Percentiles rank a stretch among this genome's conserved stretches.
Conservation (phyloP, 75 land plant species). For the Cupressus sempervirens region DNA sequence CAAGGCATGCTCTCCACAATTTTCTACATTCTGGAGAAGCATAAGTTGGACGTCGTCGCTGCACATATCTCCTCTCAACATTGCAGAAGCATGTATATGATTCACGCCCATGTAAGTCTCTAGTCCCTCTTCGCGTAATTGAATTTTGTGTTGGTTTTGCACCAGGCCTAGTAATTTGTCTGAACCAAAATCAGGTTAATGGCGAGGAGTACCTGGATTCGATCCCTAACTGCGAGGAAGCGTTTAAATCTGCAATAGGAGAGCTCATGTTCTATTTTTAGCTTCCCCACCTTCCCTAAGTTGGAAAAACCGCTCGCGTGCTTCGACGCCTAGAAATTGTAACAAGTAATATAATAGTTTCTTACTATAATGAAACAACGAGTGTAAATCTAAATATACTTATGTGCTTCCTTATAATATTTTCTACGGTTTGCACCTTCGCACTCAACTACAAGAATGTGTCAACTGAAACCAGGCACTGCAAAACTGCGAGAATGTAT, state of each 20-base stretch:
- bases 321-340: too few relatives aligned
- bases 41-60: conserved; percentile 48
- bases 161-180: not conserved
- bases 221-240: not conserved
- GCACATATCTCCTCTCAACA: conserved; percentile 48
- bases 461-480: too few relatives aligned
- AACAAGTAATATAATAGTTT: too few relatives aligned
- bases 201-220: not conserved
- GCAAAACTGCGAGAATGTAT: not conserved
- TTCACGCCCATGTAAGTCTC: conserved; percentile 62
- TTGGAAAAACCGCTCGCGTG: not conserved
- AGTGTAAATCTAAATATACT: too few relatives aligned
- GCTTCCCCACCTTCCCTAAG: not conserved
- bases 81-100: conserved; percentile 40
- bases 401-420: too few relatives aligned
- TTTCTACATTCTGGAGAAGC: conserved; percentile 52
- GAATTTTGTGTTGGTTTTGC: not conserved
- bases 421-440: not conserved
- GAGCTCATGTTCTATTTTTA: conserved; percentile 5
- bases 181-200: not conserved
- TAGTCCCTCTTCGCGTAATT: not conserved
- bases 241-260: conserved; percentile 6
- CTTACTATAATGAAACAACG: too few relatives aligned
- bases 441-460: too few relatives aligned
- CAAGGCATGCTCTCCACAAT: conserved; percentile 45